phyloP scores from a whole-genome alignment of 1,284 basidiomycete species.

The Schizophyllum amplum region DNA sequence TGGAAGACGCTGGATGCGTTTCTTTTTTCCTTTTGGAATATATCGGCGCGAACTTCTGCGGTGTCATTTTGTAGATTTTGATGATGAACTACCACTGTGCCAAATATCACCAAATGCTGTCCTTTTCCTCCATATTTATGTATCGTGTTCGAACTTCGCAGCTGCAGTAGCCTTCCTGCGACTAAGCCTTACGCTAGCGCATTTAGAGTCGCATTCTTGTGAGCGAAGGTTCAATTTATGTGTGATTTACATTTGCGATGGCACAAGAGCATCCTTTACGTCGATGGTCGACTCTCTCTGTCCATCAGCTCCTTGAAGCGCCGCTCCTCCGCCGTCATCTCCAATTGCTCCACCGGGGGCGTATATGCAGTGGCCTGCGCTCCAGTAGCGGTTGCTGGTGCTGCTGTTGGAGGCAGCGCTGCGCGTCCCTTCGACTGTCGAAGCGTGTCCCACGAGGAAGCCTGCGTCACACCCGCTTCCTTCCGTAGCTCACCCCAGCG shows the following conservation, averaged over 20 bases:
- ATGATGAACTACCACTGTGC: too few species aligned
- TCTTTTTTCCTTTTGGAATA: too few species aligned
- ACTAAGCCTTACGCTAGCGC: too few species aligned
- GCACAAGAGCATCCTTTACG: not conserved
- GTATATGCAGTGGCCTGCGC: not conserved
- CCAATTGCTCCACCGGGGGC: not conserved
- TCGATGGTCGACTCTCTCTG: not conserved
- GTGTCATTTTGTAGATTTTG: too few species aligned
- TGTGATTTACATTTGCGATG: not conserved
- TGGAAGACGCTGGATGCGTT: too few species aligned
- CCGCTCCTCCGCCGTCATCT: not conserved
- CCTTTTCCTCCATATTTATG: too few species aligned
- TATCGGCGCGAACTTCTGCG: too few species aligned
- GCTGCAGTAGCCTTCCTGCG: too few species aligned
- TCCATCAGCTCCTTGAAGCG: not conserved
- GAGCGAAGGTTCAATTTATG: too few species aligned
- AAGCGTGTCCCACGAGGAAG: not conserved
- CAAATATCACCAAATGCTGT: too few species aligned
- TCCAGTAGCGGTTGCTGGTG: not conserved
- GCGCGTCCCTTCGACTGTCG: not conserved
- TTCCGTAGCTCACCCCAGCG: not conserved
- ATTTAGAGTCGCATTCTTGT: too few species aligned
- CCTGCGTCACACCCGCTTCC: not conserved
- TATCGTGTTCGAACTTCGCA: too few species aligned
- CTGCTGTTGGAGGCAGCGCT: not conserved